Percentiles rank a stretch among this genome's conserved stretches.
phyloP scores from a whole-genome alignment of 2,329 filamentous ascomycete genomes.

The Aspergillus niger region DNA sequence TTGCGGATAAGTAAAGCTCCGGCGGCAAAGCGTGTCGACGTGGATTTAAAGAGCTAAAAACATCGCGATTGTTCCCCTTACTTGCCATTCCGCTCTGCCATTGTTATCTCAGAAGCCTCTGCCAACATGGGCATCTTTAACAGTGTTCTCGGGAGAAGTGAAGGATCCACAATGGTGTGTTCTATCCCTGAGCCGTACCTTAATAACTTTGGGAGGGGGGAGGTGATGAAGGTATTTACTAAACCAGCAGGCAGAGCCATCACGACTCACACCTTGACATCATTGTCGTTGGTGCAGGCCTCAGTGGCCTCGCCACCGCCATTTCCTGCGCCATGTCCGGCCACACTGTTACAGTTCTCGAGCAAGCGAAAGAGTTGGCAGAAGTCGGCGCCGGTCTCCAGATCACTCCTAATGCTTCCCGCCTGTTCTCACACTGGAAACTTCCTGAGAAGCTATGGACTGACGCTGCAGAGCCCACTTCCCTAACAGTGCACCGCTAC shows the following conservation, averaged over 20 bases:
- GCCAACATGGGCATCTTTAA: conserved; percentile 4
- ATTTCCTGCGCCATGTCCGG: conserved; percentile 30
- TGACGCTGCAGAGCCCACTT: conserved; percentile 34
- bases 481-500: conserved; percentile 39
- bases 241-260: neutral
- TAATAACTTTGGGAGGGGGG: too few relatives aligned
- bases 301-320: conserved; percentile 34
- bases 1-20: neutral
- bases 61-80: neutral
- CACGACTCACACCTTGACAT: conserved; percentile 23
- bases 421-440: conserved; percentile 34
- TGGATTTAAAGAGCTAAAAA: neutral
- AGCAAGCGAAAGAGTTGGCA: conserved; percentile 33
- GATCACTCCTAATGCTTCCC: conserved; percentile 43
- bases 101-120: too few relatives aligned
- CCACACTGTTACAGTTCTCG: conserved; percentile 32
- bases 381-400: conserved; percentile 68
- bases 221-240: neutral
- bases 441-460: conserved; percentile 30
- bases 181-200: neutral
- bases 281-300: conserved; percentile 34
- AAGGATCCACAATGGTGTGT: conserved; percentile 5
- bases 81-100: neutral
- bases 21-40: neutral
- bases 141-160: neutral